Percentiles rank a stretch among this genome's conserved stretches.
phyloP scores from a whole-genome alignment of 495 filamentous ascomycete genomes.

The Lepraria neglecta region DNA sequence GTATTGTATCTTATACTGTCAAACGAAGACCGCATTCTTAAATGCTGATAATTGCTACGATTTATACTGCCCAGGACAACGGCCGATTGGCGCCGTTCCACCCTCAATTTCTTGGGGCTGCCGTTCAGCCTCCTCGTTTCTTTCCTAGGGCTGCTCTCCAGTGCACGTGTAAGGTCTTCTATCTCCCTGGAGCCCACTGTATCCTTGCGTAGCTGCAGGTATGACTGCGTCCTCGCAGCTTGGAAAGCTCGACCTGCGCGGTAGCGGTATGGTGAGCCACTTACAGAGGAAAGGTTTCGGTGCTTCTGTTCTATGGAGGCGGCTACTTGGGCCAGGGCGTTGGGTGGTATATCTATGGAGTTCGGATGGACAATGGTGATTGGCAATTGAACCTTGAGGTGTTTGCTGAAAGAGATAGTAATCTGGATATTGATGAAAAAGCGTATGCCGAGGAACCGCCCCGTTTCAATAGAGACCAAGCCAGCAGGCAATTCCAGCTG shows the following conservation, averaged over 20 bases:
- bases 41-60: slow-evolving; percentile 1
- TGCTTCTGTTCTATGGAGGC: slow-evolving; percentile 49
- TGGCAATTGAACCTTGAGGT: slow-evolving; percentile 47
- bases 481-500: slow-evolving; percentile 47
- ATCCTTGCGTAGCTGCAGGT: slow-evolving; percentile 20
- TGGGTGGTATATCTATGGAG: slow-evolving; percentile 54
- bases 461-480: slow-evolving; percentile 42
- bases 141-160: slow-evolving; percentile 26
- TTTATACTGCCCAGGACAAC: neutral
- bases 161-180: slow-evolving; percentile 17
- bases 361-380: slow-evolving; percentile 55
- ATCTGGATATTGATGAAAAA: slow-evolving; percentile 47
- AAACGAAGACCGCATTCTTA: slow-evolving; percentile 10
- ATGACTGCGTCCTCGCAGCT: slow-evolving; percentile 25
- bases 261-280: slow-evolving; percentile 23
- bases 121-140: neutral
- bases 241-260: slow-evolving; percentile 28
- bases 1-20: slow-evolving; percentile 15
- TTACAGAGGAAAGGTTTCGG: slow-evolving; percentile 20
- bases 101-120: slow-evolving; percentile 8
- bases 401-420: slow-evolving; percentile 39
- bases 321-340: slow-evolving; percentile 51
- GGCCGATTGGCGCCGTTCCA: slow-evolving; percentile 22
- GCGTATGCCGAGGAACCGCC: slow-evolving; percentile 45
- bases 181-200: slow-evolving; percentile 19